Base-by-base conservation (phyloP, 345 rosid genomes). In the Noccaea bulbosa region DNA sequence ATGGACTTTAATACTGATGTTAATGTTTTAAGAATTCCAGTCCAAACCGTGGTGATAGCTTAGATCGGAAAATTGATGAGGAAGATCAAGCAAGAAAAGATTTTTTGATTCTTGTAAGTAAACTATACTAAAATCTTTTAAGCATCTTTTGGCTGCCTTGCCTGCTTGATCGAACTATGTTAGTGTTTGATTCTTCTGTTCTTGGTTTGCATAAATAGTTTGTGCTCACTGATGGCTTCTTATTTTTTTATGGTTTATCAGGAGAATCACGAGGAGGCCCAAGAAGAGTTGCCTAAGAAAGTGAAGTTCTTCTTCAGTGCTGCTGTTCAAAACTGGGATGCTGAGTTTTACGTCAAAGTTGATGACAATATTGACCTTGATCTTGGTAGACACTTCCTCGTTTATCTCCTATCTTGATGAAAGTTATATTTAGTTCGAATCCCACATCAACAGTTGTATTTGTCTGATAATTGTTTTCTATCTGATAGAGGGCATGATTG, bases 241-340 rank as follows among this genome's bases (percentile, higher is more conserved):
- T 22, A 16, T 53, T 20, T 7, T 52, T 11, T 55, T 55, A 7
- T 48, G 51, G 20, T 34, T 69, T 57, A 56, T 72, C 80, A 94
- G 98, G 98, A 94, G 52, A 88, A 82, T 79, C 99, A 91, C 60
- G 99, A 94, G 84, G 99, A 94, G 75, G 96, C 92, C 17, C 81
- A 84, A 75, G 97, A 94, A 81, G 99, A 94, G 81, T 43, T 87
- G 78, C 86, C 98, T 7, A 89, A 89, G 79, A 94, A 94, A 86
- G 87, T 75, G 43, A 94, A 91, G 75, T 83, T 78, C 74, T 89
- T 94, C 86, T 91, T 82, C 79, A 87, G 93, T 71, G 78, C 95
- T 48, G 98, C 92, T 3, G 93, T 88, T 62, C 96, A 88, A 72
- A 85, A 71, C 35, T 94, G 99, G 99, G 95, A 94, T 83, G 97